A percentile compares a stretch with the other conserved stretches of the same genome.
Conservation (phyloP, 331 rosid species). For the Erythrophleum ivorense region DNA sequence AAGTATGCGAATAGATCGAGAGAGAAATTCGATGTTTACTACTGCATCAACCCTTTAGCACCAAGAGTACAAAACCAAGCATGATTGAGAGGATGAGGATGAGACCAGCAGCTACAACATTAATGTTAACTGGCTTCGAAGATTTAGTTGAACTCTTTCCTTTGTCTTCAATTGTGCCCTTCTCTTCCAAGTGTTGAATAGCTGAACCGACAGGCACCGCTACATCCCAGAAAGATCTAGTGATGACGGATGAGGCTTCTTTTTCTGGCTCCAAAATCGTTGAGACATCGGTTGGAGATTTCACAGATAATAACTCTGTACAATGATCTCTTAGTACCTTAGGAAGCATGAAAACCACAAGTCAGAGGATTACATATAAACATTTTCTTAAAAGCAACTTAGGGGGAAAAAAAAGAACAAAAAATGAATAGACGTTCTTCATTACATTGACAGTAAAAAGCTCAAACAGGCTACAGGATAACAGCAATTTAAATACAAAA, state of each 20-base stretch:
- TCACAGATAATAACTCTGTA: conserved; percentile 73
- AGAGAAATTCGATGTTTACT: neutral
- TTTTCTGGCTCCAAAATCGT: conserved; percentile 76
- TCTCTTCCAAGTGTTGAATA: conserved; percentile 40
- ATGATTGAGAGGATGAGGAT: conserved; percentile 61
- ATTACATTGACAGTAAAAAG: neutral
- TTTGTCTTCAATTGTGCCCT: conserved; percentile 38
- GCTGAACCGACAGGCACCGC: conserved; percentile 49
- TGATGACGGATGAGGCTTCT: conserved; percentile 48
- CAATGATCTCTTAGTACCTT: conserved; percentile 84
- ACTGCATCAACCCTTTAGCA: conserved; percentile 42
- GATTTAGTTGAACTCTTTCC: conserved; percentile 41
- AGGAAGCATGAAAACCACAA: conserved; percentile 28
- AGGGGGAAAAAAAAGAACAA: neutral
- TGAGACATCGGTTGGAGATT: conserved; percentile 54
- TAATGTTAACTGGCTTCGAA: conserved; percentile 41
- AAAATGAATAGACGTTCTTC: neutral
- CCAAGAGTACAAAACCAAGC: conserved; percentile 55
- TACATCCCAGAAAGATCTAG: conserved; percentile 73
- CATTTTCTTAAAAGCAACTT: neutral
- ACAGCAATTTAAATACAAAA: conserved; percentile 7
- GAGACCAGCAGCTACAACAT: conserved; percentile 55
- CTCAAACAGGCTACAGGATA: neutral
- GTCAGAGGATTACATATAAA: conserved; percentile 17
- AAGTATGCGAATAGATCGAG: neutral